These are phyloP conservation scores for Sarocladium kiliense DNA, from an alignment of 2,329 filamentous ascomycete species.

Conservation along the genomic window DNA sequence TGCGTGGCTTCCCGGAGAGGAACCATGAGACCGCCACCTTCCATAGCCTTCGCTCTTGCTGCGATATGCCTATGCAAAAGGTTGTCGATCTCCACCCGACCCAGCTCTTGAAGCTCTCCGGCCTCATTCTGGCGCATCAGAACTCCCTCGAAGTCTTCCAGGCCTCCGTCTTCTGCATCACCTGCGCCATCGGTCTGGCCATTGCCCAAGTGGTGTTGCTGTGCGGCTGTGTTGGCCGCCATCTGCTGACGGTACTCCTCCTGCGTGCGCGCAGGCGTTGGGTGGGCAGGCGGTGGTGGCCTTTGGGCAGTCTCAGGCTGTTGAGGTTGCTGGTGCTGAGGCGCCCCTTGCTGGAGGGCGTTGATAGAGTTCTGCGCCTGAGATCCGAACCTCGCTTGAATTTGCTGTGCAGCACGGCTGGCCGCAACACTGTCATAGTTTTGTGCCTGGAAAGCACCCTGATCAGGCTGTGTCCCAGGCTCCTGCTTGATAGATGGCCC, in stretches of 20 bases:
- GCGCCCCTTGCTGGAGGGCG: constrained; percentile 40
- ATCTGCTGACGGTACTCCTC: constrained; percentile 28
- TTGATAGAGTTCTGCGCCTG: constrained; percentile 63
- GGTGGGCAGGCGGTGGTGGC: constrained; percentile 14
- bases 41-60: constrained; percentile 60
- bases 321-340: constrained; percentile 21
- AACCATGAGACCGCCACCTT: constrained; percentile 72
- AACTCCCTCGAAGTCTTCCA: constrained; percentile 52
- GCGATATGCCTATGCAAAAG: constrained; percentile 65
- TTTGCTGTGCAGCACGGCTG: constrained; percentile 49
- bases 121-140: constrained; percentile 51
- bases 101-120: constrained; percentile 51
- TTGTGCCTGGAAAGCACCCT: constrained; percentile 25
- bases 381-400: constrained; percentile 56
- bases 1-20: constrained; percentile 53
- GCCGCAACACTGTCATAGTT: constrained; percentile 39
- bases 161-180: constrained; percentile 44
- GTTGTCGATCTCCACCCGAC: constrained; percentile 59
- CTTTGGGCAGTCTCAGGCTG: constrained; percentile 24
- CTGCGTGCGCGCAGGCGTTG: constrained; percentile 21
- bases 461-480: constrained; percentile 27
- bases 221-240: constrained; percentile 15
- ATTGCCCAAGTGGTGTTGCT: constrained; percentile 32
- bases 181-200: constrained; percentile 69
- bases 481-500: constrained; percentile 34